phyloP scores from a whole-genome alignment of 208 protist species.

The Wallacemonas sp. region DNA sequence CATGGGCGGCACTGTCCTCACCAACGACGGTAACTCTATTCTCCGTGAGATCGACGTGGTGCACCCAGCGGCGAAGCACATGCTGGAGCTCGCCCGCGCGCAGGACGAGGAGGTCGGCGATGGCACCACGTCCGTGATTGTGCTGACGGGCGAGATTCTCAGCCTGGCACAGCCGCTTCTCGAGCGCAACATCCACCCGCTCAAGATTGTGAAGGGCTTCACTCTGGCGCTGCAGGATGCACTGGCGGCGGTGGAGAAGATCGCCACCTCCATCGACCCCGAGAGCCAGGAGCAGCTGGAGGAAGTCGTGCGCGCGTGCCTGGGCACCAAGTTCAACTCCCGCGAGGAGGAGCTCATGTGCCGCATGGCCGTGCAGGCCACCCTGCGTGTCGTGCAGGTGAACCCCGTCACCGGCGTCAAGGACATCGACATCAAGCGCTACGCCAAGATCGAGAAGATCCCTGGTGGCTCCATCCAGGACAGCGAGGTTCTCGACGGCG shows the following conservation, averaged over 20 bases:
- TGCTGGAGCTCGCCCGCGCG: constrained; percentile 99
- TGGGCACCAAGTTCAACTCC: constrained; percentile 99
- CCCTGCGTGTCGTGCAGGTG: constrained; percentile 91
- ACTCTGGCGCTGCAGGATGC: constrained; percentile 96
- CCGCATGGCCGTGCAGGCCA: constrained; percentile 98
- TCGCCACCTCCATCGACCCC: constrained; percentile 94
- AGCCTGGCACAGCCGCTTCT: constrained; percentile 96
- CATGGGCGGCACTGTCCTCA: constrained; percentile 99
- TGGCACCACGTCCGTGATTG: constrained; percentile 99
- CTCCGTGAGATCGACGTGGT: constrained; percentile 99
- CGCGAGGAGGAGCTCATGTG: constrained; percentile 97
- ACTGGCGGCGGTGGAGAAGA: constrained; percentile 91
- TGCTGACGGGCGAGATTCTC: constrained; percentile 99
- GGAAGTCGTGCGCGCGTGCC: constrained; percentile 92
- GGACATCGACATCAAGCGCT: constrained; percentile 99
- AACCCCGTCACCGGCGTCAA: constrained; percentile 85
- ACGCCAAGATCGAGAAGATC: constrained; percentile 99
- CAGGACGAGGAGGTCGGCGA: constrained; percentile 99
- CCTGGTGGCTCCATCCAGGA: constrained; percentile 98
- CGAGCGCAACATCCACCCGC: constrained; percentile 98
- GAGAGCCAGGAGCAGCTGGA: constrained; percentile 89
- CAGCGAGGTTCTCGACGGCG: constrained; percentile 97
- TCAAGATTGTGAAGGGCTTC: constrained; percentile 98
- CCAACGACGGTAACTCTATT: constrained; percentile 99
- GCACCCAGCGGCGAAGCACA: constrained; percentile 99